A percentile compares a stretch with the other conserved stretches of the same genome.
Evolutionary conservation across 2,329 filamentous ascomycete species (phyloP).

Genomic region (Coniosporium uncinatum): DNA sequence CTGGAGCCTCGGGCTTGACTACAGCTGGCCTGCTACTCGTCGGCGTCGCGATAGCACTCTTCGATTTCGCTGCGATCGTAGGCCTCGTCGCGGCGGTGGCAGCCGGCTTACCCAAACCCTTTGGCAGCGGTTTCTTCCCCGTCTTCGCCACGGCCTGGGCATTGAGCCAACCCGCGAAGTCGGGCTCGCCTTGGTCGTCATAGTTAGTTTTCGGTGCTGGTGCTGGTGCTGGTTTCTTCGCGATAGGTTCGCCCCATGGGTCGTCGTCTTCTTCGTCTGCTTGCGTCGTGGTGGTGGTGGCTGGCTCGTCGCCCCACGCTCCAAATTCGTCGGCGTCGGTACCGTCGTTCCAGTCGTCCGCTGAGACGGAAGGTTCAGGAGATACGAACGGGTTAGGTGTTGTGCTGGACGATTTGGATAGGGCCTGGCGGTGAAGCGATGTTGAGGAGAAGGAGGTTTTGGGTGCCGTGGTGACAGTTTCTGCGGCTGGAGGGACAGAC

Average conservation of each 20-base stretch:
- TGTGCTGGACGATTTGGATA: conserved; percentile 36
- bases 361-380: not conserved
- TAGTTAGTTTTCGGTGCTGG: conserved; percentile 43
- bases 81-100: conserved; percentile 25
- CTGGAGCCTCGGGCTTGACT: conserved; percentile 15
- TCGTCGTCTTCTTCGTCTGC: conserved; percentile 51
- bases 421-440: conserved; percentile 52
- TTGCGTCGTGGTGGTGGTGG: too few species aligned
- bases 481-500: conserved; percentile 36
- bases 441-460: conserved; percentile 31
- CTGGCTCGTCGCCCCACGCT: conserved; percentile 68
- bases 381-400: not conserved
- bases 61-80: conserved; percentile 19
- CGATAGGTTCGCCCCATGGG: conserved; percentile 60
- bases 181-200: conserved; percentile 83
- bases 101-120: conserved; percentile 66
- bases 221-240: conserved; percentile 34
- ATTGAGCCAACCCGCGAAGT: conserved; percentile 93
- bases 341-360: not conserved
- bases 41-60: too few species aligned
- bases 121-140: conserved; percentile 67
- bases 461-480: conserved; percentile 21
- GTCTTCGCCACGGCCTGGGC: conserved; percentile 75
- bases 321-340: conserved; percentile 37
- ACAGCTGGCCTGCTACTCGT: too few species aligned